Base-by-base conservation (phyloP, 108 stramenopile species). In the Discostella pseudostelligera region DNA sequence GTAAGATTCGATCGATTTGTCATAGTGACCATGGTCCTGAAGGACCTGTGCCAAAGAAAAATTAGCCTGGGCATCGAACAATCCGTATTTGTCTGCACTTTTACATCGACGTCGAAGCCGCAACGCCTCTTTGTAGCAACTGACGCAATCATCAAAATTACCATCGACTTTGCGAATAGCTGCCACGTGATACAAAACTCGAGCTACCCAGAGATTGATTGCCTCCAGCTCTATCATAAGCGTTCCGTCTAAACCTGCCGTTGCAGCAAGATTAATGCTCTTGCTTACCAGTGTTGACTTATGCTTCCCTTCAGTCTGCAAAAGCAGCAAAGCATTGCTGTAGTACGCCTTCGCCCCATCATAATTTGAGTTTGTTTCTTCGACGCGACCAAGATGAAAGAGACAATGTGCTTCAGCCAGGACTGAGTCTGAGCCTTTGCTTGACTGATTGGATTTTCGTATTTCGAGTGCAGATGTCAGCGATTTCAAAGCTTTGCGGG, bases 201-300 rank as follows among this genome's bases (percentile, higher is more conserved):
- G 46, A 28, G 75, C 75, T 45, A 62, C 58, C 63, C 62, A 65
- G 14, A 76, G 75, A 37, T 76, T 64, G 49, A 76, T 59, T 19
- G 75, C 51, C 43, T 76, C 68, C 35, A 76, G 37, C 36, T 69
- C 56, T 26, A 65, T 32, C 24, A 53, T 11, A 22, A 69, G 40
- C 17, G 35, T 69, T 39, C 19, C 58, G 4, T 49, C 55, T 5
- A 40, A 19, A 13, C 42, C n/a, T 14, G n/a, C n/a, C n/a, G n/a
- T n/a, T n/a, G 10, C 50, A 54, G 26, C 44, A 13, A 39, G 12
- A 37, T 55, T n/a, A 7, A 11, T 37, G n/a, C 35, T 49, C 36
- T 39, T 47, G 32, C 46, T 37, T 37, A 29, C 29, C 29, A 26
- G 48, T 49, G 49, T 20, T n/a, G 48, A 39, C 22, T 26, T 57